Conservation (phyloP, 768 basidiomycete genomes). For the Astraeus odoratus region DNA sequence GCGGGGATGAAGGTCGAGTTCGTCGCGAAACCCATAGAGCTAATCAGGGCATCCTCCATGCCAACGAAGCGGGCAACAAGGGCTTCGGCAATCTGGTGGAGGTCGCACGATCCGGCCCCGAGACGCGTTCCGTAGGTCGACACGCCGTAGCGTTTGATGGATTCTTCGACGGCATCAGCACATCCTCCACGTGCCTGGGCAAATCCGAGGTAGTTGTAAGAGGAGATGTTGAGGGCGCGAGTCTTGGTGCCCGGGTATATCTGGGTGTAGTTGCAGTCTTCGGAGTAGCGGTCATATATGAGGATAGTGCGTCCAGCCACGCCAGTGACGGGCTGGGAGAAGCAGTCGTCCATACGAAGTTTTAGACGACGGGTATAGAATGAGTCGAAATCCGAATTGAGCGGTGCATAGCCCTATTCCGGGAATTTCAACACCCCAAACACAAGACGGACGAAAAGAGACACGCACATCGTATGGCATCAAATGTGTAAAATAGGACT, state of each 20-base stretch:
- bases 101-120: constrained; percentile 80
- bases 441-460: background rate
- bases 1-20: constrained; percentile 93
- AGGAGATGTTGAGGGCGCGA: constrained; percentile 92
- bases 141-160: constrained; percentile 75
- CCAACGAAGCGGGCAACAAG: constrained; percentile 89
- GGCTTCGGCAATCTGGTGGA: constrained; percentile 75
- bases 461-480: constrained; percentile 71
- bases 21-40: constrained; percentile 96
- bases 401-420: constrained; percentile 86
- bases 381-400: constrained; percentile 98
- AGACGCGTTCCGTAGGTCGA: constrained; percentile 70
- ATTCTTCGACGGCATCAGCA: constrained; percentile 88
- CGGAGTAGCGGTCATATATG: constrained; percentile 75
- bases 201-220: constrained; percentile 99
- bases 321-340: constrained; percentile 86
- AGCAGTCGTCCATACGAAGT: constrained; percentile 91
- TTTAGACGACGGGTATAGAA: constrained; percentile 98
- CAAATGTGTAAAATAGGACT: constrained; percentile 69
- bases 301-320: constrained; percentile 92
- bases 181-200: constrained; percentile 90
- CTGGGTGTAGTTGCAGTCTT: constrained; percentile 76
- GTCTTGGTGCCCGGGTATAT: constrained; percentile 72
- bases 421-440: constrained; percentile 4
- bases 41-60: constrained; percentile 82